A percentile compares a stretch with the other conserved stretches of the same genome.
These are phyloP conservation scores for Phytophthora tentaculata DNA, from an alignment of 352 stramenopile species.

Conservation along the genomic window DNA sequence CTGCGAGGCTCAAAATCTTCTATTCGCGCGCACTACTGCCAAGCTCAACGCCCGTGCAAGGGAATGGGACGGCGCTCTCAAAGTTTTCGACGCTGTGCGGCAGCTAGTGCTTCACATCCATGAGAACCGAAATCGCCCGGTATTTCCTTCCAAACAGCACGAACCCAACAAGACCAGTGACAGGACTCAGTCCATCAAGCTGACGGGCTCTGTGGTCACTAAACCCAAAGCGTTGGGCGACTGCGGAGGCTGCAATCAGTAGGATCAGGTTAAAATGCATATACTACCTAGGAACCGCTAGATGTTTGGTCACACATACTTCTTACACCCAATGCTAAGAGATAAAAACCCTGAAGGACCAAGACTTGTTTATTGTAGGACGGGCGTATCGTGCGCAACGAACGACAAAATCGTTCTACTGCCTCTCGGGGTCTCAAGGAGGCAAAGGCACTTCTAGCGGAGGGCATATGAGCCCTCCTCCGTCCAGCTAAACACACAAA, in stretches of 20 bases:
- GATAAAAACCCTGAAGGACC: constrained; percentile 91
- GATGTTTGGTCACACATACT: constrained; percentile 87
- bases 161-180: not conserved
- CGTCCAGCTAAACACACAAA: constrained; percentile 33
- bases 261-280: constrained; percentile 7
- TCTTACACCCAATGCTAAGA: constrained; percentile 88
- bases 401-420: constrained; percentile 14
- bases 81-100: constrained; percentile 58
- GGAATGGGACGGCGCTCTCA: constrained; percentile 62
- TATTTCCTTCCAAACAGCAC: constrained; percentile 7
- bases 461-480: constrained; percentile 21
- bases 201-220: constrained; percentile 7
- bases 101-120: constrained; percentile 72
- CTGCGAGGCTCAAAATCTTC: constrained; percentile 58
- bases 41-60: constrained; percentile 65
- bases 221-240: constrained; percentile 16
- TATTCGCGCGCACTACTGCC: constrained; percentile 69
- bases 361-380: constrained; percentile 60
- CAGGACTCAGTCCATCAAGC: constrained; percentile 17
- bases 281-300: constrained; percentile 1
- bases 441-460: constrained; percentile 49
- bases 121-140: constrained; percentile 16
- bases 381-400: constrained; percentile 71
- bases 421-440: constrained; percentile 32
- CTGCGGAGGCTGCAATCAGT: constrained; percentile 26